These are phyloP conservation scores for Tetrapisispora phaffii DNA, from an alignment of 805 yeast genomes.

Conservation along the genomic window DNA sequence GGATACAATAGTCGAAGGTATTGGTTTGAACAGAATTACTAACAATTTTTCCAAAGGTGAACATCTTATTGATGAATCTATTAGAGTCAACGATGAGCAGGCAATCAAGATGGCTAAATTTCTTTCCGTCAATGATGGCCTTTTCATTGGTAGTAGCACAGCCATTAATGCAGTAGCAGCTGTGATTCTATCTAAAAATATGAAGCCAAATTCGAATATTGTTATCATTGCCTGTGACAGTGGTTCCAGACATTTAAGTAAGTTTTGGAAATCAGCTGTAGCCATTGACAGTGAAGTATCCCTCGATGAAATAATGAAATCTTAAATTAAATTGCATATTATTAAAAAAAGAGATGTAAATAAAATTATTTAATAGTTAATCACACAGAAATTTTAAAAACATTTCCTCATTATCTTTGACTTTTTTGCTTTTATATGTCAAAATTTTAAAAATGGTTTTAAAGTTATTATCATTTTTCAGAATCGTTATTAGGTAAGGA, in stretches of 20 bases:
- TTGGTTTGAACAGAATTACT: conserved; percentile 83
- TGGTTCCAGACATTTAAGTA: conserved; percentile 81
- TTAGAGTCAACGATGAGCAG: conserved; percentile 68
- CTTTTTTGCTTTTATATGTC: background rate
- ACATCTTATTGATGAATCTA: conserved; percentile 60
- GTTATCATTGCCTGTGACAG: conserved; percentile 89
- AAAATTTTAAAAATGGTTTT: background rate
- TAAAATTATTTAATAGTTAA: background rate
- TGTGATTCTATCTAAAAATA: conserved; percentile 41
- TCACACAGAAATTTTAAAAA: background rate
- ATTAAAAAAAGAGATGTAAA: background rate
- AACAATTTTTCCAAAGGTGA: conserved; percentile 70
- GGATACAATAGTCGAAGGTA: conserved; percentile 89
- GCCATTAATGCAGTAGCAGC: conserved; percentile 93
- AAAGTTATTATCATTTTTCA: conserved; percentile 15
- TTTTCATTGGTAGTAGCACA: conserved; percentile 88
- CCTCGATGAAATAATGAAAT: conserved; percentile 28
- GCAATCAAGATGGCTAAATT: conserved; percentile 84
- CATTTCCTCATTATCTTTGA: background rate
- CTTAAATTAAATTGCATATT: background rate
- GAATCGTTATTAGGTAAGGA: conserved; percentile 14
- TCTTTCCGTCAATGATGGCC: conserved; percentile 73
- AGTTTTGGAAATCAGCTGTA: conserved; percentile 76
- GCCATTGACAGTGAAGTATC: conserved; percentile 26
- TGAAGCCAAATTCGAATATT: conserved; percentile 52